Conservation (phyloP, 306 rosid species). For the Gynostemma pentaphyllum region DNA sequence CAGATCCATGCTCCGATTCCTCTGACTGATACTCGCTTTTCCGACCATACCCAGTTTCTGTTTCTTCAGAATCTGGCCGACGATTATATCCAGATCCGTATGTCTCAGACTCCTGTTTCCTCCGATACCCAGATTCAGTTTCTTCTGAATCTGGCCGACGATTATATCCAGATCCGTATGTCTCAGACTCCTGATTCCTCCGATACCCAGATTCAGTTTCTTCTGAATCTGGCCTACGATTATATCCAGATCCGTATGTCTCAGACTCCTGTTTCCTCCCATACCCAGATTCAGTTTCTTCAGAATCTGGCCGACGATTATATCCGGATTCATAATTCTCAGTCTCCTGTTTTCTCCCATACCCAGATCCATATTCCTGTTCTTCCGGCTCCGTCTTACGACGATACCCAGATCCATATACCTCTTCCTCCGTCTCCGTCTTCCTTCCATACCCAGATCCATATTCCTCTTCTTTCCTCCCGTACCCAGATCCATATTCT, state of each 20-base stretch:
- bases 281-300: conserved; percentile 20
- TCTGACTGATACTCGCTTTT: background rate
- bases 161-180: conserved; percentile 15
- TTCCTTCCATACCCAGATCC: conserved; percentile 13
- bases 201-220: too few species aligned
- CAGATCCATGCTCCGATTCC: conserved; percentile 20
- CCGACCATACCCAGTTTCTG: conserved; percentile 13
- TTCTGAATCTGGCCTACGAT: too few species aligned
- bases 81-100: conserved; percentile 10
- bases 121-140: conserved; percentile 11
- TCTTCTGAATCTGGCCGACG: conserved; percentile 12
- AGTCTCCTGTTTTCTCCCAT: conserved; percentile 13
- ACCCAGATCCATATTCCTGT: conserved; percentile 13
- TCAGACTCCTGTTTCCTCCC: conserved; percentile 4
- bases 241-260: background rate
- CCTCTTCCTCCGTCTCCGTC: background rate
- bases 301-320: too few species aligned
- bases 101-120: conserved; percentile 1
- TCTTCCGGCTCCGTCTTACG: background rate
- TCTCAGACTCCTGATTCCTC: conserved; percentile 5
- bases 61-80: conserved; percentile 3
- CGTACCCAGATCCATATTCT: conserved; percentile 4
- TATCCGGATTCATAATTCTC: conserved; percentile 12
- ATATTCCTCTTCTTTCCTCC: background rate
- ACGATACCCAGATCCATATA: conserved; percentile 13